Evolutionary conservation across 2,329 filamentous ascomycete species (phyloP).

Genomic region (Cladosporium phlei): DNA sequence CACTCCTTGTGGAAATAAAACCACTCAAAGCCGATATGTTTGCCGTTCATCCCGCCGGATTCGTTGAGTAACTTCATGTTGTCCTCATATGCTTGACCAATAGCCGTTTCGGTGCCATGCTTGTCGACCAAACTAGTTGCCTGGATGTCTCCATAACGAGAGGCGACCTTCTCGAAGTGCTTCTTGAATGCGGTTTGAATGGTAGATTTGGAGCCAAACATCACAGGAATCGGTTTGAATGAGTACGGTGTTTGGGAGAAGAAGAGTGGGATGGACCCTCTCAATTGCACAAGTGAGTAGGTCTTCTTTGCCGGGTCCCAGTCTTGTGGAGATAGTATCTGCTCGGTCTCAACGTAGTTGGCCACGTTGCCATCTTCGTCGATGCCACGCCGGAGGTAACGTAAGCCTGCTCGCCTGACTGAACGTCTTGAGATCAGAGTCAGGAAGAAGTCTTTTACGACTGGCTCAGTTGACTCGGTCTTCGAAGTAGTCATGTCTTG

Average conservation of each 20-base stretch:
- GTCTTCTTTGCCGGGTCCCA: conserved; percentile 61
- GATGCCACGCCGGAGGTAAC: conserved; percentile 84
- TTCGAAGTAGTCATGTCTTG: conserved; percentile 3
- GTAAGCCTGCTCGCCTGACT: conserved; percentile 75
- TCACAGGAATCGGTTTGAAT: conserved; percentile 76
- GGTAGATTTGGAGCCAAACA: conserved; percentile 73
- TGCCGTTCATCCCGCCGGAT: conserved; percentile 48
- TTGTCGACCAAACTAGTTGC: conserved; percentile 85
- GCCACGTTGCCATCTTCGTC: conserved; percentile 86
- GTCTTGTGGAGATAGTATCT: conserved; percentile 70
- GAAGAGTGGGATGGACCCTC: conserved; percentile 89
- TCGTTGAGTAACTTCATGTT: conserved; percentile 64
- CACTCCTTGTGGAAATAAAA: conserved; percentile 95
- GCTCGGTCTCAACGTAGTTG: conserved; percentile 91
- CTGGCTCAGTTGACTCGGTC: conserved; percentile 12
- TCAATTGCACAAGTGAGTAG: conserved; percentile 80
- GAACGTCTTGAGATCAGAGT: conserved; percentile 89
- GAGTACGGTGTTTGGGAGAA: conserved; percentile 94
- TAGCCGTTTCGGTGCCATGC: conserved; percentile 71
- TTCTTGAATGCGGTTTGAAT: conserved; percentile 74
- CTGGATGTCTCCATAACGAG: conserved; percentile 71
- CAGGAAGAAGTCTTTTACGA: conserved; percentile 58
- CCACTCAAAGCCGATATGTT: conserved; percentile 74
- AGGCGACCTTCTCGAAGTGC: conserved; percentile 68
- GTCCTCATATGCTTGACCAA: conserved; percentile 73